A percentile compares a stretch with the other conserved stretches of the same genome.
Conservation (phyloP, 148 eudicot species). For the Diospyros kaki region DNA sequence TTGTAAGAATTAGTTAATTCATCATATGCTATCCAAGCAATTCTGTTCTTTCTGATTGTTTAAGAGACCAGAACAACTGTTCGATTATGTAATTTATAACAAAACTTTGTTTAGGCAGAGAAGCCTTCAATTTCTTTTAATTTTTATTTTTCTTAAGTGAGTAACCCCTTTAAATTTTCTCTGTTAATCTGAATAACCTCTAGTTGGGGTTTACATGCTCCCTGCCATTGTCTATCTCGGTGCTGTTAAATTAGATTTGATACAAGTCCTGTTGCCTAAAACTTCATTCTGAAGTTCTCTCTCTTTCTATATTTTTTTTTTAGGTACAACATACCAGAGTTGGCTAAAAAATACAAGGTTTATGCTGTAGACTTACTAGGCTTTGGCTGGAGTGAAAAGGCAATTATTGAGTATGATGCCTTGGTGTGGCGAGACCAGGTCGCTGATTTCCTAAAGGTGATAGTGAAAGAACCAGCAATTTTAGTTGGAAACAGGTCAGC, state of each 20-base stretch:
- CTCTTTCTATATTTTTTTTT: slow-evolving; percentile 9
- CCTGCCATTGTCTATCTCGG: too few species aligned
- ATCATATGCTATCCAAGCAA: background rate
- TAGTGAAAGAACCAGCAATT: slow-evolving; percentile 83
- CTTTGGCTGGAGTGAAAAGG: slow-evolving; percentile 99
- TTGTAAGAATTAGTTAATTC: background rate
- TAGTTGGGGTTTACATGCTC: background rate
- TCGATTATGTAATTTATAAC: background rate
- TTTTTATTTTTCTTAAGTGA: too few species aligned
- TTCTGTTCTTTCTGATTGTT: background rate
- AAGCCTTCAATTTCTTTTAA: too few species aligned
- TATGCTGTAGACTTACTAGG: slow-evolving; percentile 94
- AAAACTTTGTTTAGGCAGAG: background rate
- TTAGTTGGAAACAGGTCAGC: slow-evolving; percentile 88
- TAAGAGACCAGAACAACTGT: background rate
- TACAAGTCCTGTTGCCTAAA: background rate
- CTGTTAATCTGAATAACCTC: background rate
- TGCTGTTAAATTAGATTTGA: background rate
- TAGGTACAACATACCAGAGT: slow-evolving; percentile 96
- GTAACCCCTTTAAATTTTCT: background rate
- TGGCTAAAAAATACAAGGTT: slow-evolving; percentile 90
- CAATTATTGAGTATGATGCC: slow-evolving; percentile 89
- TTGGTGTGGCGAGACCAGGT: slow-evolving; percentile 92
- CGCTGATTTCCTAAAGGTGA: slow-evolving; percentile 78
- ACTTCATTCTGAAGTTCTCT: slow-evolving; percentile 4